Conservation (phyloP, 306 rosid genomes). For the Glycine soja region DNA sequence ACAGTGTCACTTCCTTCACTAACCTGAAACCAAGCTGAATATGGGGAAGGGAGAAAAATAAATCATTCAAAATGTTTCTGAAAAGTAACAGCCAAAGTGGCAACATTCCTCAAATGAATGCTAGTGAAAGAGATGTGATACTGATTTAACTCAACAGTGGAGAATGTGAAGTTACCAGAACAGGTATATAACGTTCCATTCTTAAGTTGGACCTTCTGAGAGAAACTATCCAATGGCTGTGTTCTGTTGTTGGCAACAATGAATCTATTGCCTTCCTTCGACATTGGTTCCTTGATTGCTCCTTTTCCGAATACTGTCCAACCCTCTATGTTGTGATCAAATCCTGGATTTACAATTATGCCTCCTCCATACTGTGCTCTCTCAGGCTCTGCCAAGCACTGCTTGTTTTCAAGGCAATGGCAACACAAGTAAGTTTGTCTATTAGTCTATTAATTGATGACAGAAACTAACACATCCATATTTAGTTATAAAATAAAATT, state of each 20-base stretch:
- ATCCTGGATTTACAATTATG: constrained; percentile 73
- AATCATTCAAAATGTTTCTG: constrained; percentile 13
- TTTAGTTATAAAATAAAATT: not conserved
- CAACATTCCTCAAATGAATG: constrained; percentile 17
- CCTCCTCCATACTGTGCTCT: constrained; percentile 80
- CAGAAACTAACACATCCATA: not conserved
- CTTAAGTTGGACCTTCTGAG: constrained; percentile 64
- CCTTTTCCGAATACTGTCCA: constrained; percentile 71
- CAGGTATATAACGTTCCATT: constrained; percentile 58
- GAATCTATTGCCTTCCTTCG: constrained; percentile 69
- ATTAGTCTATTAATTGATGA: not conserved
- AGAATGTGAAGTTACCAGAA: constrained; percentile 58
- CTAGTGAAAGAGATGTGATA: not conserved
- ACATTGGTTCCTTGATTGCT: constrained; percentile 52
- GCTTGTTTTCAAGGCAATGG: constrained; percentile 44
- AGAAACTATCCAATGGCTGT: constrained; percentile 60
- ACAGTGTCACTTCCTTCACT: constrained; percentile 70
- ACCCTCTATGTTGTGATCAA: constrained; percentile 61
- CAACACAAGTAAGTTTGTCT: constrained; percentile 11
- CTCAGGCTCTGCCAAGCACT: constrained; percentile 71
- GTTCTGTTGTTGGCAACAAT: constrained; percentile 60
- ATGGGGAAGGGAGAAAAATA: not conserved
- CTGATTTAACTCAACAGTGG: not conserved
- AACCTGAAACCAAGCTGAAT: constrained; percentile 76
- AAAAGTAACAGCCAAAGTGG: not conserved